Evolutionary conservation across 805 yeast species (phyloP).

Genomic region (Metschnikowia koreensis): DNA sequence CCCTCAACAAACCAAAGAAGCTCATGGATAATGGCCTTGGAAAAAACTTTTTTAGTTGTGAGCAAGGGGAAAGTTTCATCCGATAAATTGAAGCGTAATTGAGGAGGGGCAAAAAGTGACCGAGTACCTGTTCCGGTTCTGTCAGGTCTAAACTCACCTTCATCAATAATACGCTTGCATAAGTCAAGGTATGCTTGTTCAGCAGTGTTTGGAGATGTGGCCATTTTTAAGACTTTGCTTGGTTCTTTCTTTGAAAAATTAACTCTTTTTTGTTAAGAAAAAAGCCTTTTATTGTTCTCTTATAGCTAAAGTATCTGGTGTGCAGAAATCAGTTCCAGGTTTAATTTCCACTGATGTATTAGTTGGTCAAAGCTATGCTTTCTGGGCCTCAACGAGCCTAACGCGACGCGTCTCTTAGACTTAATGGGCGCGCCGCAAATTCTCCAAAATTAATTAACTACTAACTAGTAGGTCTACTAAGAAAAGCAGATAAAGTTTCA

Average conservation of each 20-base stretch:
- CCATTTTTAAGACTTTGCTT: neutral
- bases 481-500: no score
- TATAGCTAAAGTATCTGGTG: neutral
- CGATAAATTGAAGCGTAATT: slow-evolving; percentile 73
- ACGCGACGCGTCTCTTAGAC: neutral
- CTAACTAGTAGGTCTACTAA: no score
- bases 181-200: slow-evolving; percentile 88
- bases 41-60: slow-evolving; percentile 90
- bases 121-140: slow-evolving; percentile 97
- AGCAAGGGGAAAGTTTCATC: slow-evolving; percentile 79
- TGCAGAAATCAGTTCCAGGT: neutral
- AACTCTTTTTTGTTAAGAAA: neutral
- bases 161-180: slow-evolving; percentile 68
- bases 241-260: neutral
- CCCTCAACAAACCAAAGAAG: slow-evolving; percentile 92
- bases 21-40: slow-evolving; percentile 86
- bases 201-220: slow-evolving; percentile 40
- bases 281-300: neutral
- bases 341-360: neutral
- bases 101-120: slow-evolving; percentile 94
- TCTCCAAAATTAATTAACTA: no score
- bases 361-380: neutral
- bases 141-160: slow-evolving; percentile 92
- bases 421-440: neutral
- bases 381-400: neutral